Base-by-base conservation (phyloP, 2,329 filamentous ascomycete genomes). In the Byssoonygena ceratinophila region DNA sequence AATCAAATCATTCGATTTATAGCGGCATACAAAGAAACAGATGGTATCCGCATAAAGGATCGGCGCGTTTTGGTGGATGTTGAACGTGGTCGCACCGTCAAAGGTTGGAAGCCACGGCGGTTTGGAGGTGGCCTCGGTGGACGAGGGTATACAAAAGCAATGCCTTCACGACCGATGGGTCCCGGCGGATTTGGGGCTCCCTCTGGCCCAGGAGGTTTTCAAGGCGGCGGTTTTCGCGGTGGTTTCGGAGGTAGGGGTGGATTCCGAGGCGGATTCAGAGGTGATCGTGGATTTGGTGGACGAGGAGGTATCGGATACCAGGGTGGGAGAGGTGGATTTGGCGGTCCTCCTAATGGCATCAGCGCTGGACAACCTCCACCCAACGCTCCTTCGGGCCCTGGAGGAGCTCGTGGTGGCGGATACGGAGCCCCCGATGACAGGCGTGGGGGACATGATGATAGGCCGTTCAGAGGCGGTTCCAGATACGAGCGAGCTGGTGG, bases 61-160 rank as follows among this genome's bases (percentile, higher is more conserved):
- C 83, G 91, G 64, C 83, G 85, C 62, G 87, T 97, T 64, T 82
- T 95, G 66, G 89, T 97, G 63, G 92, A 98, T 66, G 91, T 97
- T 56, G 92, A 98, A 72, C 84, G 92, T 64, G 92, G 92, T 60
- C 85, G 92, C 61, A 97, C 92, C 29, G 88, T 96, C 37, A 86
- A 87, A 64, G 88, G 85, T 46, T 98, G 92, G 92, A 85, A 87
- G 64, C 92, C 92, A 56, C 84, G 87, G 60, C 84, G 92, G 58
- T 84, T 94, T 49, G 92, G 91, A 54, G 92, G 92, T 59, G 92
- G 92, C 44, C 80, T 96, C 2, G 92, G 92, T 57, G 91, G 91
- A 43, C 83, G 92, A 62, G 86, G 87, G 58, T 97, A 97, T 70
- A 97, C 91, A 53, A 94, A 91, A 70, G 81, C 83, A 14, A 76